Percentiles rank a stretch among this genome's conserved stretches.
Conservation (phyloP, 139 green algal genomes). For the Chlamydomonas applanata region DNA sequence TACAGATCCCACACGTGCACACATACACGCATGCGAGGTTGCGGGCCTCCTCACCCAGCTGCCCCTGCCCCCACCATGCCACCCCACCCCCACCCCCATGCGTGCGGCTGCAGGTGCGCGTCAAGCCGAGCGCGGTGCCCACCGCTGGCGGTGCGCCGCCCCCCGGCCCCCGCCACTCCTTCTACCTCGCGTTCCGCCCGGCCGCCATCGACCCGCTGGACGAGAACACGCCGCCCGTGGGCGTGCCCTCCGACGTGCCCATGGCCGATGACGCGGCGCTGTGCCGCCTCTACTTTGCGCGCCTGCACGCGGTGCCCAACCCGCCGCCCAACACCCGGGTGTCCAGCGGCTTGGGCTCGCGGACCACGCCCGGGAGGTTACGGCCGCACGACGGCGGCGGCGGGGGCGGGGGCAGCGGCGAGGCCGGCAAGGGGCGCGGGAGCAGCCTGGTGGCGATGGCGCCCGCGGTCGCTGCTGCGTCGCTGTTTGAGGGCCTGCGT, state of each 20-base stretch:
- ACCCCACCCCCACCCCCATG: not conserved
- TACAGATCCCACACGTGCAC: too few relatives aligned
- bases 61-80: too few relatives aligned
- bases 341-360: not conserved
- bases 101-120: slow-evolving; percentile 13
- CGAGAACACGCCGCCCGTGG: slow-evolving; percentile 14
- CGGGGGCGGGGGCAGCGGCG: too few relatives aligned
- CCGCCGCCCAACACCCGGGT: slow-evolving; percentile 14
- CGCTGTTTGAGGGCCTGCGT: slow-evolving; percentile 11
- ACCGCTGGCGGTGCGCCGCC: not conserved
- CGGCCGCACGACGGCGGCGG: too few relatives aligned
- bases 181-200: slow-evolving; percentile 30
- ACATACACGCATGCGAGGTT: too few relatives aligned
- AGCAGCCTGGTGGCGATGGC: not conserved
- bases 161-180: slow-evolving; percentile 7
- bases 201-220: slow-evolving; percentile 17
- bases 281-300: slow-evolving; percentile 22
- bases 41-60: too few relatives aligned
- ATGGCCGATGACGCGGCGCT: not conserved
- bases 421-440: too few relatives aligned
- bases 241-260: slow-evolving; percentile 28
- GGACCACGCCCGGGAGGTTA: not conserved
- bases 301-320: slow-evolving; percentile 23
- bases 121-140: not conserved
- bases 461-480: not conserved